Conservation (phyloP, 2,329 filamentous ascomycete species). For the Arthrobotrys musiformis region DNA sequence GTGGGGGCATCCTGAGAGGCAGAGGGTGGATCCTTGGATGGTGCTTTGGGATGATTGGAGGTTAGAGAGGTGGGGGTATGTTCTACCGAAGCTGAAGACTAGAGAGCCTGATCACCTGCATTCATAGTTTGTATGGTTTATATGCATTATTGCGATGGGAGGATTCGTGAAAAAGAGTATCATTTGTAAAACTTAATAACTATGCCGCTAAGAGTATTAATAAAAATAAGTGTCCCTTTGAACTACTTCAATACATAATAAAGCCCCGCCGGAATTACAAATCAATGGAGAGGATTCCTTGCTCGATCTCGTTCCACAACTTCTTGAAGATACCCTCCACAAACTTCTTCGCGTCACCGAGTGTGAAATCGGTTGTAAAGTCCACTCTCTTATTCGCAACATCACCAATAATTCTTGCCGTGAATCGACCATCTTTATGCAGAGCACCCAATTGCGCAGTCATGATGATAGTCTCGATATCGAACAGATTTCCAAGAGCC, state of each 20-base stretch:
- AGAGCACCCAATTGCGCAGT: constrained; percentile 5
- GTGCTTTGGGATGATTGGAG: constrained; percentile 31
- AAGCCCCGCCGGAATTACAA: neutral
- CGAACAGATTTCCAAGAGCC: constrained; percentile 16
- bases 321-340: constrained; percentile 25
- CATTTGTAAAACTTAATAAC: neutral
- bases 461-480: constrained; percentile 19
- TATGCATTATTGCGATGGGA: neutral
- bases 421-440: neutral
- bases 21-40: constrained; percentile 18
- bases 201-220: neutral
- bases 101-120: no score
- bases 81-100: neutral
- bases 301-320: constrained; percentile 19
- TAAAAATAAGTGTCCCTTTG: neutral
- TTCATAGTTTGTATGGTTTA: neutral
- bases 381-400: constrained; percentile 19
- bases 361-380: constrained; percentile 3
- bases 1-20: neutral
- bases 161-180: neutral
- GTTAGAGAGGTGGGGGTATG: constrained; percentile 22
- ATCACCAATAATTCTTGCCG: constrained; percentile 21
- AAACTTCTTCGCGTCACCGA: constrained; percentile 14
- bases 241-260: neutral
- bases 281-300: constrained; percentile 17